These are phyloP conservation scores for Dactylis glomerata DNA, from an alignment of 176 grass and related monocot genomes.

Conservation along the genomic window DNA sequence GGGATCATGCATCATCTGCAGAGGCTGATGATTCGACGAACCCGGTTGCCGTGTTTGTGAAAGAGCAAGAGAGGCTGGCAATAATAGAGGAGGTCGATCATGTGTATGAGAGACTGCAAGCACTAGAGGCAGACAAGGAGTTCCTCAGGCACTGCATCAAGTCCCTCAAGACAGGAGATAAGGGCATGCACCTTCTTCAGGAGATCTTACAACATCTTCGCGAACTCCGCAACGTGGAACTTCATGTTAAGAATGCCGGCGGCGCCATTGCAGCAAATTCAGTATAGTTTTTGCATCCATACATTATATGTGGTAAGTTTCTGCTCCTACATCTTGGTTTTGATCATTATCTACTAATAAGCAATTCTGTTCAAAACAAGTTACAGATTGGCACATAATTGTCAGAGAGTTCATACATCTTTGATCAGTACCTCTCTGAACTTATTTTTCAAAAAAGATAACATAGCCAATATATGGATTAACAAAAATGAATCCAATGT, in stretches of 20 bases:
- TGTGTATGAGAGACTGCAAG: conserved; percentile 80
- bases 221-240: conserved; percentile 74
- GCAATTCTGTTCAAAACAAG: neutral
- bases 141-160: conserved; percentile 92
- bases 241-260: conserved; percentile 54
- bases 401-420: neutral
- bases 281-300: conserved; percentile 5
- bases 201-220: conserved; percentile 96
- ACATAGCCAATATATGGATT: neutral
- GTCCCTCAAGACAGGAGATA: conserved; percentile 88
- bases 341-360: neutral
- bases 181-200: conserved; percentile 81
- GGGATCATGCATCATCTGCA: conserved; percentile 28
- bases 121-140: conserved; percentile 91
- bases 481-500: neutral
- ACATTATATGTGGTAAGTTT: conserved; percentile 21
- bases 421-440: neutral
- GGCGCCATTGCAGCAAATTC: conserved; percentile 42
- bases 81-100: conserved; percentile 80
- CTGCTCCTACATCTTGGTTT: neutral
- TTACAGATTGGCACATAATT: neutral
- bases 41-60: neutral
- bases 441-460: neutral
- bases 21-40: conserved; percentile 9
- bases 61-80: conserved; percentile 57